Evolutionary conservation across 2,329 filamentous ascomycete genomes (phyloP).

Genomic region (Colletotrichum endophyticum): DNA sequence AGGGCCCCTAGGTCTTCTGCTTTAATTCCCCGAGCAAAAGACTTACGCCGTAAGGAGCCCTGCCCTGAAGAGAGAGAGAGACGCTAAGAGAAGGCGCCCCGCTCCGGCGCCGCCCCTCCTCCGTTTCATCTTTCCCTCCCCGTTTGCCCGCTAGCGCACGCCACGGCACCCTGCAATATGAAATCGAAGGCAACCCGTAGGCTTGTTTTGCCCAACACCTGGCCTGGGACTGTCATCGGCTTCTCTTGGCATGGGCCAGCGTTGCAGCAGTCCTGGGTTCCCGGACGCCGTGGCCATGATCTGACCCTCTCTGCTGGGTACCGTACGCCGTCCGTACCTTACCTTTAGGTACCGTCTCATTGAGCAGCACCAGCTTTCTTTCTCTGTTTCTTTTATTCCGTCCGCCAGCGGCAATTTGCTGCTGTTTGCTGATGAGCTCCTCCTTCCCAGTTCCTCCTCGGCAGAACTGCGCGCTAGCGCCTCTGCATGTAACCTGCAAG

Average conservation of each 20-base stretch:
- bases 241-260: background rate
- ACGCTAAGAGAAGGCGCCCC: background rate
- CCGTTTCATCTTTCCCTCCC: conserved; percentile 17
- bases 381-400: background rate
- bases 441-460: background rate
- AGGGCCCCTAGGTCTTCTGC: too few relatives aligned
- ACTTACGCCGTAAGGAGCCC: background rate
- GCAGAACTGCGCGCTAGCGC: conserved; percentile 14
- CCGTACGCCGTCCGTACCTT: background rate
- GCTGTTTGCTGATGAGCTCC: background rate
- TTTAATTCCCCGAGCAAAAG: background rate
- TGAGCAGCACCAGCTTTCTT: background rate
- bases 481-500: conserved; percentile 14
- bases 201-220: background rate
- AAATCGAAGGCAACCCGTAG: background rate
- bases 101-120: conserved; percentile 2
- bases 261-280: background rate
- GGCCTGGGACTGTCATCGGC: background rate
- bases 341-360: background rate
- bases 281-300: background rate
- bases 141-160: conserved; percentile 18
- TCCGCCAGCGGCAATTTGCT: background rate
- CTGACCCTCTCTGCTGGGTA: background rate
- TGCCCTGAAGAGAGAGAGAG: background rate
- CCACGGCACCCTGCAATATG: conserved; percentile 20